Percentiles rank a stretch among this genome's conserved stretches.
phyloP scores from a whole-genome alignment of 2,329 filamentous ascomycete species.

The Fusarium dlaminii region DNA sequence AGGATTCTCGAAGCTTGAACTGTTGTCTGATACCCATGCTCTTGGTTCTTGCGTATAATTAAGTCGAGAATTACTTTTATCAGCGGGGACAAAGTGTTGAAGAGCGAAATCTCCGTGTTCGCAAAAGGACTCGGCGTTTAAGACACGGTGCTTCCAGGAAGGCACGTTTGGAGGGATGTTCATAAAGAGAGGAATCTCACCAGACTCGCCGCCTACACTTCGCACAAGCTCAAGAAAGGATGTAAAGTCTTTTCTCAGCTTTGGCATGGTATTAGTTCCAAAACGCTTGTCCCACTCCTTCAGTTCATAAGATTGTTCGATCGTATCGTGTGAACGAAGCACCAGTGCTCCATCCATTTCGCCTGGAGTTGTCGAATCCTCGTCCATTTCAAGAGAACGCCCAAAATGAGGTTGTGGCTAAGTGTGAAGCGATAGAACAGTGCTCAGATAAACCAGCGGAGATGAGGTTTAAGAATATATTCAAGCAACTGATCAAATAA shows the following conservation, averaged over 20 bases:
- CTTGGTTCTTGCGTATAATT: background rate
- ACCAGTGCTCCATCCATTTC: background rate
- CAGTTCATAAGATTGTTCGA: background rate
- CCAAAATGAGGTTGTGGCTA: no score
- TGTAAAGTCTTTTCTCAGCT: background rate
- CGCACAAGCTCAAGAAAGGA: background rate
- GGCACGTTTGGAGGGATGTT: background rate
- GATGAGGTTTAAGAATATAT: background rate
- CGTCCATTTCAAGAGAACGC: background rate
- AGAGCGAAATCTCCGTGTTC: background rate
- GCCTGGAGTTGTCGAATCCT: background rate
- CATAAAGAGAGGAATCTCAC: background rate
- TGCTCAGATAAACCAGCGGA: background rate
- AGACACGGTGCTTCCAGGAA: background rate
- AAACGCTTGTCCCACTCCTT: background rate
- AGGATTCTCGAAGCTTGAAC: background rate
- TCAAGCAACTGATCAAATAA: background rate
- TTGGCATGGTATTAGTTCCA: background rate
- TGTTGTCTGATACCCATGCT: background rate
- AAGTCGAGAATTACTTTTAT: background rate
- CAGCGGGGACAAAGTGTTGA: background rate
- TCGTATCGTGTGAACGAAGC: background rate
- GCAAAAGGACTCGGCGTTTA: background rate
- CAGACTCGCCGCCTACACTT: no score
- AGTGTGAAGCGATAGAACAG: background rate